Evolutionary conservation across 345 rosid species (phyloP), one percentile per base, ranked within the genome.

Genomic region (Erysimum cheiranthoides): DNA sequence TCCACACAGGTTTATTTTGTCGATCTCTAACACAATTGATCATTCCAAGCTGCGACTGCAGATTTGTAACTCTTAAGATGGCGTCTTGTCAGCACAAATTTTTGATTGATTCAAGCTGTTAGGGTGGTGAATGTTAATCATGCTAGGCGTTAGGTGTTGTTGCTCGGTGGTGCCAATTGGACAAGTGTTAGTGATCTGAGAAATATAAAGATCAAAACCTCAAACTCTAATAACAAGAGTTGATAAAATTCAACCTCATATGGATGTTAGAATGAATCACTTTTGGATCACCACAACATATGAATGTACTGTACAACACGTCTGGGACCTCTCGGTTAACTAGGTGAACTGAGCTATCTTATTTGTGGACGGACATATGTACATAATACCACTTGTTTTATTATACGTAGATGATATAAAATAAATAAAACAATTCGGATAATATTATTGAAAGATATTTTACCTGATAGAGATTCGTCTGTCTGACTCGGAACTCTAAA

Each of bases 401-500:
- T 11, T 12, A 5, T 51, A 53, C 35, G 31, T 51, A 52, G 16
- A 25, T 25, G n/a, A 51, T 13, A 28, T 1, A 6, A 1, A 30
- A 7, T 14, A 45, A 12, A 42, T 11, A 42, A n/a, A 8, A 45
- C 4, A n/a, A 16, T 8, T 8, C 27, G 52, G 27, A 47, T 47
- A 47, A 17, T 17, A 17, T 16, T 14, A 10, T 8, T 28, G 1
- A 30, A n/a, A 63, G 28, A 45, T 45, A 45, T n/a, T 27, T 27
- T 1, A 28, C 10, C n/a, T 21, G 47, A 31, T 31, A 54, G 5
- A 73, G 58, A 73, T 73, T 65, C 50, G 18, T 57, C 2, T 21
- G 66, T 56, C 66, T 45, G 78, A 65, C 71, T 56, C 5, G 71
- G 36, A 34, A 65, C 58, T 43, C 57, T 9, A 21, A 59, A 68